Conservation (phyloP, 1,284 basidiomycete species). For the Irpex sp. region DNA sequence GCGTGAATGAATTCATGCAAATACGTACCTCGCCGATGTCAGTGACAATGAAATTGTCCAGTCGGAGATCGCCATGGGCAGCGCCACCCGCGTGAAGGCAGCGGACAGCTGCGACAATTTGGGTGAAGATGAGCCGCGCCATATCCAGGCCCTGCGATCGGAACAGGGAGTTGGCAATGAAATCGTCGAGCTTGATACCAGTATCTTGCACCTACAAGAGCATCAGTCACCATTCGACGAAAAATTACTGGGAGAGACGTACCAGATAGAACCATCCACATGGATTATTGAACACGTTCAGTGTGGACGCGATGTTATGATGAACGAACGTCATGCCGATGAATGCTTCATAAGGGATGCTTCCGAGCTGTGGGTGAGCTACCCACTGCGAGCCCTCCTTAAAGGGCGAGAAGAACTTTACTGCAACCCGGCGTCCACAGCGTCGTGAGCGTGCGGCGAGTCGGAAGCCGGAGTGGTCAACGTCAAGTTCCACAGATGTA, state of each 20-base stretch:
- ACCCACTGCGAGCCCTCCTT: neutral
- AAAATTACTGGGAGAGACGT: neutral
- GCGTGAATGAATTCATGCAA: neutral
- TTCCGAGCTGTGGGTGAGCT: neutral
- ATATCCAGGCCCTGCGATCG: neutral
- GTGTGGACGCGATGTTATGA: neutral
- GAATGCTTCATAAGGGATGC: neutral
- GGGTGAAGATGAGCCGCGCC: neutral
- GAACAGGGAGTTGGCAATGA: neutral
- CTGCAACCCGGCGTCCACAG: neutral
- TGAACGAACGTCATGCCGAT: neutral
- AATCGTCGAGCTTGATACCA: neutral
- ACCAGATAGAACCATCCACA: neutral
- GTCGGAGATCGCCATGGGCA: neutral
- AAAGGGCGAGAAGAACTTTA: neutral
- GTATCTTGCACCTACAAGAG: neutral
- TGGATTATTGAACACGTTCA: neutral
- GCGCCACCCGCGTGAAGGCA: neutral
- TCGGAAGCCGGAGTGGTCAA: neutral
- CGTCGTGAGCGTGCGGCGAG: neutral
- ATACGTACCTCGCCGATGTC: neutral
- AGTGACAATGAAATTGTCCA: neutral
- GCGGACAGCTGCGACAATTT: neutral
- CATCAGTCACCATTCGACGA: neutral
- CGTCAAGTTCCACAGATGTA: neutral